These are phyloP conservation scores for Skeletonema grethae DNA, from an alignment of 108 stramenopile genomes.

Conservation along the genomic window DNA sequence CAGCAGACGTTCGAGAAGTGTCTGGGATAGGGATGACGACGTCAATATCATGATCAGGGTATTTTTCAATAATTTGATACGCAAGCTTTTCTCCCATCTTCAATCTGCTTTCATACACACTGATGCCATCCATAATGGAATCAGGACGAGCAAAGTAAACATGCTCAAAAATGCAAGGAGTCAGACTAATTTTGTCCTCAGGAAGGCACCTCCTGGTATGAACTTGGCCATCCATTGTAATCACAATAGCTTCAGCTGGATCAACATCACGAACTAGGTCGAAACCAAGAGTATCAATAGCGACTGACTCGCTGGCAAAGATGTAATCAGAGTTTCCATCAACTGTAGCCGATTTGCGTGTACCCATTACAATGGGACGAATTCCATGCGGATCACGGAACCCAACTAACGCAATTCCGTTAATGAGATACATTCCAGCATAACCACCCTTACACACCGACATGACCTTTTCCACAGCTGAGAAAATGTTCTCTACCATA, in stretches of 20 bases:
- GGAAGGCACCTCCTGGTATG: conserved; percentile 66
- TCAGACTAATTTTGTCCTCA: conserved; percentile 30
- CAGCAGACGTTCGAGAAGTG: conserved; percentile 92
- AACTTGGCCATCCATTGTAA: conserved; percentile 81
- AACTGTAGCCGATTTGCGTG: conserved; percentile 47
- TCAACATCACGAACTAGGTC: conserved; percentile 88
- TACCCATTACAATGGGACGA: conserved; percentile 94
- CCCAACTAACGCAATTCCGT: conserved; percentile 94
- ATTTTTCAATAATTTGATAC: conserved; percentile 66
- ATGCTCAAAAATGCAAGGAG: conserved; percentile 99
- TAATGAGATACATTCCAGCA: conserved; percentile 92
- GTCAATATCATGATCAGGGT: conserved; percentile 96
- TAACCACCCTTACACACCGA: conserved; percentile 91
- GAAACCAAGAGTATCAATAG: conserved; percentile 97
- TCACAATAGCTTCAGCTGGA: conserved; percentile 95
- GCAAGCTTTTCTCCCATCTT: conserved; percentile 98
- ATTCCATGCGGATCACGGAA: conserved; percentile 98
- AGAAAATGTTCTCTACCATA: conserved; percentile 73
- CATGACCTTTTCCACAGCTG: conserved; percentile 83
- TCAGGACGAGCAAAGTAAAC: conserved; percentile 99
- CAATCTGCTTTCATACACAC: conserved; percentile 95
- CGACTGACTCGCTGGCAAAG: conserved; percentile 96
- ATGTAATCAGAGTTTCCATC: conserved; percentile 71
- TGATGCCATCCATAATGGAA: conserved; percentile 97
- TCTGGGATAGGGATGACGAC: conserved; percentile 99